Conservation (phyloP, 2,329 filamentous ascomycete species). For the Cladosporium sp. region DNA sequence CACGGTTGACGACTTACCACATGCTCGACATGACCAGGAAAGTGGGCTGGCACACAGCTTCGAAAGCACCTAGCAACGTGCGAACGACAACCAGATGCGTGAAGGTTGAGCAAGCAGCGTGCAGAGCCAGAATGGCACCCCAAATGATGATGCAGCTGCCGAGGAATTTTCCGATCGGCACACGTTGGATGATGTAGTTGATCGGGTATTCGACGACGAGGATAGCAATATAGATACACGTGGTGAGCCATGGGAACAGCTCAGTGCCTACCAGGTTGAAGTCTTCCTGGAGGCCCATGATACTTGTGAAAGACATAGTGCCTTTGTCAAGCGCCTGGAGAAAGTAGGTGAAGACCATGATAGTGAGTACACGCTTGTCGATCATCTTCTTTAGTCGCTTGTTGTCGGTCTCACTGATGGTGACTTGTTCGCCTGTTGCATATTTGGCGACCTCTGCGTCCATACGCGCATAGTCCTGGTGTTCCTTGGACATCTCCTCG, state of each 20-base stretch:
- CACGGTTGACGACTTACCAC: conserved; percentile 42
- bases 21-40: conserved; percentile 65
- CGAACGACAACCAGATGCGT: conserved; percentile 56
- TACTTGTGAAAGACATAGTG: conserved; percentile 58
- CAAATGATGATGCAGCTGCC: conserved; percentile 61
- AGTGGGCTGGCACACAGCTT: conserved; percentile 64
- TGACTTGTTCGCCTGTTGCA: conserved; percentile 51
- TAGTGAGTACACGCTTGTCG: conserved; percentile 60
- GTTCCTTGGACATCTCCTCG: conserved; percentile 44
- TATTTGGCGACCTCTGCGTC: conserved; percentile 71
- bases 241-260: conserved; percentile 67
- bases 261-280: conserved; percentile 37
- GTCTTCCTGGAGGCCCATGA: conserved; percentile 55
- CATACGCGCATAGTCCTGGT: conserved; percentile 56
- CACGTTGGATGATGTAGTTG: conserved; percentile 57
- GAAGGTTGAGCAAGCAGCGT: conserved; percentile 60
- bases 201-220: conserved; percentile 69
- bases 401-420: conserved; percentile 58
- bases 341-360: conserved; percentile 74
- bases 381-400: conserved; percentile 60
- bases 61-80: conserved; percentile 66
- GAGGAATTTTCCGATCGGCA: conserved; percentile 60
- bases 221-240: conserved; percentile 69
- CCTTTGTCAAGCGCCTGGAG: conserved; percentile 67
- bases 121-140: conserved; percentile 57